A percentile compares a stretch with the other conserved stretches of the same genome.
phyloP scores from a whole-genome alignment of 2,329 filamentous ascomycete species.

The Epichloe gansuensis region DNA sequence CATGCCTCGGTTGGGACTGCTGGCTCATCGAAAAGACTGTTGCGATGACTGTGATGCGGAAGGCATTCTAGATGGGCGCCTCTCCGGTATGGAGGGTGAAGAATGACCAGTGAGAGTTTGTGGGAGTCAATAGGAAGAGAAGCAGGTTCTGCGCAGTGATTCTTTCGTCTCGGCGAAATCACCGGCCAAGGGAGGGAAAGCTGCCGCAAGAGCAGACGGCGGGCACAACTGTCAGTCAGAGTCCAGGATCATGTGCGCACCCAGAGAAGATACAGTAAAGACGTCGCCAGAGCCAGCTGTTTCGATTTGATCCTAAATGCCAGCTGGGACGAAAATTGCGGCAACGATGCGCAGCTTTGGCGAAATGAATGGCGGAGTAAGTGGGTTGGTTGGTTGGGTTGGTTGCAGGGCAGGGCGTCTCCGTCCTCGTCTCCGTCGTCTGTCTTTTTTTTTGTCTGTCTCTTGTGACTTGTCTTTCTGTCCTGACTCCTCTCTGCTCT shows the following conservation, averaged over 20 bases:
- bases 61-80: constrained; percentile 15
- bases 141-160: background rate
- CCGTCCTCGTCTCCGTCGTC: too few species aligned
- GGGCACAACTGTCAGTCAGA: background rate
- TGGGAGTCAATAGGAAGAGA: too few species aligned
- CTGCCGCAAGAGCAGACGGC: background rate
- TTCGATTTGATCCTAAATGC: background rate
- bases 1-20: constrained; percentile 31
- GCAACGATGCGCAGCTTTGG: constrained; percentile 1
- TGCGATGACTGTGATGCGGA: constrained; percentile 41
- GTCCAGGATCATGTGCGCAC: background rate
- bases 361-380: constrained; percentile 7
- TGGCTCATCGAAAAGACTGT: constrained; percentile 45
- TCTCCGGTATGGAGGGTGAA: background rate
- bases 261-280: background rate
- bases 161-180: background rate
- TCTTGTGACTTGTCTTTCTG: too few species aligned
- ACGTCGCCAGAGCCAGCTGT: background rate
- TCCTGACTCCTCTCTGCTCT: too few species aligned
- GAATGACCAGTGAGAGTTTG: background rate
- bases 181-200: background rate
- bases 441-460: too few species aligned
- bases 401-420: constrained; percentile 2
- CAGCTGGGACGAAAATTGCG: background rate
- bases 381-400: background rate